These are phyloP conservation scores for Fraxinus latifolia DNA, from an alignment of 305 asterid species.

Conservation along the genomic window DNA sequence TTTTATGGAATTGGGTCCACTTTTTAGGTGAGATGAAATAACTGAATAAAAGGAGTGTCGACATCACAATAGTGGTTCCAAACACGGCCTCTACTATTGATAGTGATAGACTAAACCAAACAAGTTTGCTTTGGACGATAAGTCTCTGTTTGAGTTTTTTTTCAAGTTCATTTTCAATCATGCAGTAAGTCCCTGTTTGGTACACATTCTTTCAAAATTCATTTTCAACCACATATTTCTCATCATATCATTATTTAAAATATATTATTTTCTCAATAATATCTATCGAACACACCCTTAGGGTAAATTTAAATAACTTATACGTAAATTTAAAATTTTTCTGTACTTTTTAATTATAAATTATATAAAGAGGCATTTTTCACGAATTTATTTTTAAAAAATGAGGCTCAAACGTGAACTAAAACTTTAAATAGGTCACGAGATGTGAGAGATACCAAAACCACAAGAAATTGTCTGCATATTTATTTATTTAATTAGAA, in stretches of 20 bases:
- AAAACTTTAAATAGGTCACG: constrained; percentile 37
- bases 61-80: not conserved
- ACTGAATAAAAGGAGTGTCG: not conserved
- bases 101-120: constrained; percentile 37
- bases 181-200: too few relatives aligned
- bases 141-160: not conserved
- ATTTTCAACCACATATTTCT: too few relatives aligned
- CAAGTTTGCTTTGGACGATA: constrained; percentile 20
- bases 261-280: too few relatives aligned
- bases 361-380: too few relatives aligned
- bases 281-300: too few relatives aligned
- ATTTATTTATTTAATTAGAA: not conserved
- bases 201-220: too few relatives aligned
- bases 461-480: constrained; percentile 45
- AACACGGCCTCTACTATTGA: constrained; percentile 21
- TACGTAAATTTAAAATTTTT: too few relatives aligned
- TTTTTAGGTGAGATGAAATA: not conserved
- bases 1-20: not conserved
- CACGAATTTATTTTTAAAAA: too few relatives aligned
- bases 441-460: constrained; percentile 56
- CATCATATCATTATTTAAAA: too few relatives aligned
- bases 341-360: too few relatives aligned
- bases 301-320: too few relatives aligned
- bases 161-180: too few relatives aligned
- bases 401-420: not conserved